Conservation (phyloP, 1,139 yeast genomes). For the Geotrichum phurueaensis region DNA sequence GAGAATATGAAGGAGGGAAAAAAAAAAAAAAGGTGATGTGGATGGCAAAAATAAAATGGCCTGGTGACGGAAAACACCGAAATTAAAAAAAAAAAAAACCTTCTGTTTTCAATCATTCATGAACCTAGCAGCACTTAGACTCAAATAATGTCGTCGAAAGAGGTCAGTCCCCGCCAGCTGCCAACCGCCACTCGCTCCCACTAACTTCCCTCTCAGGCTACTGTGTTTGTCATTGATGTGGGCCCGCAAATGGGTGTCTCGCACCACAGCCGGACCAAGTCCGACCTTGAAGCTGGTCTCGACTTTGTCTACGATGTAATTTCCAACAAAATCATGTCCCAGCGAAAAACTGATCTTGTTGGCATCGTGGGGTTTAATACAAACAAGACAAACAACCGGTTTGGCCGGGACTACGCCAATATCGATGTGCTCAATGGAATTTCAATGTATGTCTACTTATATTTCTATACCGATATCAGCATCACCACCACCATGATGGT, state of each 20-base stretch:
- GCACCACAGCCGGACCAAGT: slow-evolving; percentile 24
- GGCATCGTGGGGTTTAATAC: slow-evolving; percentile 44
- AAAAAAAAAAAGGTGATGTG: not conserved
- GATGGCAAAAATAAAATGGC: not conserved
- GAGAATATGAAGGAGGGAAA: not conserved
- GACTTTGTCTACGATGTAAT: slow-evolving; percentile 43
- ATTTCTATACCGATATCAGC: slow-evolving; percentile 11
- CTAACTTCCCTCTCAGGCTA: slow-evolving; percentile 33
- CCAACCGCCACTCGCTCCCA: not conserved
- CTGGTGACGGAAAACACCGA: not conserved
- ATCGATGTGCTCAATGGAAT: slow-evolving; percentile 3
- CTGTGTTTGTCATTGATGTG: slow-evolving; percentile 51
- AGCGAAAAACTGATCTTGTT: slow-evolving; percentile 52
- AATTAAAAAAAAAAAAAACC: not conserved
- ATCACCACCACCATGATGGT: not conserved
- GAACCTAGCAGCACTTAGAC: not conserved
- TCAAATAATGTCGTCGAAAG: not conserved
- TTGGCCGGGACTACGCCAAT: slow-evolving; percentile 4
- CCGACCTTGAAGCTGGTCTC: slow-evolving; percentile 40
- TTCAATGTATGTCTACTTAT: slow-evolving; percentile 6
- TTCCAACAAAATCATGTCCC: slow-evolving; percentile 41
- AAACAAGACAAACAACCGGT: slow-evolving; percentile 15
- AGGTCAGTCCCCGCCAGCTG: not conserved
- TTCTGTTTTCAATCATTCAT: not conserved
- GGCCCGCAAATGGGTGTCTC: slow-evolving; percentile 41